These are phyloP conservation scores for Clarireedia homoeocarpa DNA, from an alignment of 2,329 filamentous ascomycete genomes.

Conservation along the genomic window DNA sequence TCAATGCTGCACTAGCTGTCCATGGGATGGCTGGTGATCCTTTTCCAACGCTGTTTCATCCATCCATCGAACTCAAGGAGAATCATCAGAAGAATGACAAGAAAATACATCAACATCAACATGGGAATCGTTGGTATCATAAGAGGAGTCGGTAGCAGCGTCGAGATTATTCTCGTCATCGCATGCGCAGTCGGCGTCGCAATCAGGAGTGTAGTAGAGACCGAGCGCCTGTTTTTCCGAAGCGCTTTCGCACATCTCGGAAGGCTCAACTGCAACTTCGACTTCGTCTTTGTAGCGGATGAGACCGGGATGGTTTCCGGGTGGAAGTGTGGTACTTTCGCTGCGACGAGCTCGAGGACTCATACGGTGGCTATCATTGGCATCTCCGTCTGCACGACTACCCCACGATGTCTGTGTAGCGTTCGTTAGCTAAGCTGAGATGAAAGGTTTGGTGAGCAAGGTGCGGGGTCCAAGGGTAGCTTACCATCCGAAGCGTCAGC, in stretches of 20 bases:
- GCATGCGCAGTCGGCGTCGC: conserved; percentile 6
- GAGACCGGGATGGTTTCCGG: conserved; percentile 34
- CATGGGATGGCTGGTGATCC: conserved; percentile 11
- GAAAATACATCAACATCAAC: conserved; percentile 11
- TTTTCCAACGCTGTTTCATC: conserved; percentile 14
- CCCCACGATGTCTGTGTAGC: conserved; percentile 78
- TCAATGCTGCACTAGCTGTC: conserved; percentile 30
- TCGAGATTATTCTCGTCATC: conserved; percentile 12
- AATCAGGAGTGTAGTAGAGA: conserved; percentile 1
- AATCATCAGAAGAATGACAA: neutral
- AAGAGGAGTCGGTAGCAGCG: conserved; percentile 14
- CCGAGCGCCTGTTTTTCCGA: neutral
- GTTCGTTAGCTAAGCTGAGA: conserved; percentile 7
- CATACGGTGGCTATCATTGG: conserved; percentile 63
- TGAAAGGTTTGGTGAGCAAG: neutral
- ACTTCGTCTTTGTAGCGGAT: conserved; percentile 36
- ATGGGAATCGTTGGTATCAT: conserved; percentile 21
- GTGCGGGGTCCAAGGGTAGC: neutral
- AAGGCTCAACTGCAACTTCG: neutral
- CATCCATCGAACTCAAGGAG: conserved; percentile 1
- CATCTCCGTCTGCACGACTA: conserved; percentile 84
- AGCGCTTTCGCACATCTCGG: conserved; percentile 2
- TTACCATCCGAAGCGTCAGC: conserved; percentile 71
- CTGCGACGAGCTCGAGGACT: conserved; percentile 26
- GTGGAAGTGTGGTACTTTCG: conserved; percentile 37